phyloP scores from a whole-genome alignment of 1,284 basidiomycete genomes.

The Sanghuangporus weigelae region DNA sequence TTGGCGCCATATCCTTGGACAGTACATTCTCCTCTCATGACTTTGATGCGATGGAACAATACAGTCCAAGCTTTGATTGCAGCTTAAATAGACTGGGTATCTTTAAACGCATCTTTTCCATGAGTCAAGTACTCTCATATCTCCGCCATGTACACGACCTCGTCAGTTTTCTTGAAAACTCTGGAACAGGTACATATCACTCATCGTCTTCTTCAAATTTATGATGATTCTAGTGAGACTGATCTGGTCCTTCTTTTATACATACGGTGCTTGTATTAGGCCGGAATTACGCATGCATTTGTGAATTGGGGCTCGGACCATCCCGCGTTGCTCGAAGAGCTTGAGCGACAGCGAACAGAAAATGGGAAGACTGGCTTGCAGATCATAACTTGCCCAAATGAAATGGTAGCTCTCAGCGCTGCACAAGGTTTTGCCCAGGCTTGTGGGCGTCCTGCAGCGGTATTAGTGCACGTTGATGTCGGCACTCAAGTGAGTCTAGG shows the following conservation, averaged over 20 bases:
- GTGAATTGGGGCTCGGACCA: conserved; percentile 76
- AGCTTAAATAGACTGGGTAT: neutral
- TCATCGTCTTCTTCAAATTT: neutral
- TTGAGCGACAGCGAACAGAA: conserved; percentile 46
- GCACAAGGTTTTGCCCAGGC: conserved; percentile 68
- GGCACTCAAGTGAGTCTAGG: conserved; percentile 53
- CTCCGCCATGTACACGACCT: conserved; percentile 44
- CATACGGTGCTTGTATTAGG: neutral
- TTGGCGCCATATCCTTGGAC: too few species aligned
- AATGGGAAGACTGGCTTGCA: conserved; percentile 36
- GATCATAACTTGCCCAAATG: conserved; percentile 66
- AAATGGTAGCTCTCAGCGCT: conserved; percentile 68
- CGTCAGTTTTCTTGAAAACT: conserved; percentile 52
- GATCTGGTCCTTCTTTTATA: neutral
- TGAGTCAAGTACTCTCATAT: neutral
- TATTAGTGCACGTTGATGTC: conserved; percentile 70
- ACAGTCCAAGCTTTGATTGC: too few species aligned
- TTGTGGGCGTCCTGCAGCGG: conserved; percentile 59
- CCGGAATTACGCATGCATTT: conserved; percentile 63
- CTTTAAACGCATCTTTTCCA: neutral
- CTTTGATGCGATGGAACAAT: too few species aligned
- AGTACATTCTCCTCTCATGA: too few species aligned
- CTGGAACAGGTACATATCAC: conserved; percentile 37
- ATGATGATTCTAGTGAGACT: neutral
- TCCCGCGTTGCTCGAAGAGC: conserved; percentile 63